Evolutionary conservation across 805 yeast species (phyloP), one percentile per base, ranked within the genome.

Genomic region (Yarrowia deformans): DNA sequence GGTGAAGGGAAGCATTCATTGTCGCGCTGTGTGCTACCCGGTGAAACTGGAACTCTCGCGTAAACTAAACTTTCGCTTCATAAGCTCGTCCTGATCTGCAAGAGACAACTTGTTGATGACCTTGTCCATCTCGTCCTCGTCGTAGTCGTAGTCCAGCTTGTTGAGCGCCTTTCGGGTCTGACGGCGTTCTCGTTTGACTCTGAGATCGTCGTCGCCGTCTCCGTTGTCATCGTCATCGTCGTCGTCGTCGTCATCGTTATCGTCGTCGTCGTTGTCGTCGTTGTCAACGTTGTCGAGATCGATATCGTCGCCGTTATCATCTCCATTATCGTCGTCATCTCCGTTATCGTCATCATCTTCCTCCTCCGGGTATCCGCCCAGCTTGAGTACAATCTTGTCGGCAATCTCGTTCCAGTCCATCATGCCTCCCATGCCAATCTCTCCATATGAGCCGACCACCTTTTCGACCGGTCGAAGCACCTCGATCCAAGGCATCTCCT

Each of bases 361-460:
- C 37, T 81, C 84, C 66, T 85, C 84, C 19, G 88, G 88, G 83
- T 85, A 80, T 69, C 87, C 83, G 72, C 88, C 86, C 72, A 93
- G 80, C 76, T 88, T 89, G 79, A 88, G 82, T 23, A 90, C 96
- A 61, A 91, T 84, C 74, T 88, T 87, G 76, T 93, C 96, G 19
- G 93, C 97, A 74, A 95, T 89, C 77, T 93, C 98, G 77, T 91
- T 90, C 87, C 96, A 92, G 74, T 95, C 98, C 89, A 93, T 90
- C 98, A 95, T 95, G 68, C 99, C 98, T 61, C 99, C 98, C 92
- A 95, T 90, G n/a, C 98, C 98, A 32, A 95, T 93, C 74, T 94
- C 98, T 71, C 99, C 98, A 80, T 93, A 92, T 50, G 91, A 85
- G 69, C 97, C 92, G 75, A 90, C 87, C 7, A 94, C 97, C 78